Conservation (phyloP, 2,329 filamentous ascomycete species). For the Sporothrix euskadiensis region DNA sequence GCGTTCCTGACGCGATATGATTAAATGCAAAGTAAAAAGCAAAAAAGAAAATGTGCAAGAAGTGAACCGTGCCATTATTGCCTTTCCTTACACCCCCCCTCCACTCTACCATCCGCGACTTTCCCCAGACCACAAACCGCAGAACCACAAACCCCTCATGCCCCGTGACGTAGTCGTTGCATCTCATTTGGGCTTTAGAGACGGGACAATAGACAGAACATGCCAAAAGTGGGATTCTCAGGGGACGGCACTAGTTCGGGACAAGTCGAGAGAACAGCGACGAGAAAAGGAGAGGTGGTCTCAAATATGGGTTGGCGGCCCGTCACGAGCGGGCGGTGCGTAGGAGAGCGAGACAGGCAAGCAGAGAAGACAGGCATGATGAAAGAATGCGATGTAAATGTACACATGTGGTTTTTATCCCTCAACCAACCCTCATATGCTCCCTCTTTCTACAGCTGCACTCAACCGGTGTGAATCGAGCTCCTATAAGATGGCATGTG, state of each 20-base stretch:
- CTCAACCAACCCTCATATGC: too few species aligned
- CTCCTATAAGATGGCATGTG: background rate
- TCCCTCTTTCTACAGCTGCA: background rate
- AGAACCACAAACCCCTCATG: background rate
- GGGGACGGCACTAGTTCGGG: background rate
- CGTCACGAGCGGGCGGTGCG: constrained; percentile 10
- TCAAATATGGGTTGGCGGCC: constrained; percentile 19
- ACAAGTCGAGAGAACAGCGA: background rate
- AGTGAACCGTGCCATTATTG: background rate
- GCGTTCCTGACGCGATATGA: background rate
- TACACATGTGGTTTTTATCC: background rate
- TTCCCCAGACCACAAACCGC: background rate
- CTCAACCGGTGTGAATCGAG: background rate
- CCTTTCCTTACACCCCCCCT: background rate
- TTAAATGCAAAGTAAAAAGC: background rate
- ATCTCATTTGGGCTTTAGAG: background rate
- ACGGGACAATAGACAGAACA: background rate
- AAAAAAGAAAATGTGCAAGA: too few species aligned
- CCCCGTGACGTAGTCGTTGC: constrained; percentile 6
- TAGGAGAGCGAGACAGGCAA: background rate
- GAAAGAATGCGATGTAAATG: background rate
- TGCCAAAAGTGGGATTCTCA: background rate
- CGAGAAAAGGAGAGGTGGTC: background rate
- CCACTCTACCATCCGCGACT: background rate
- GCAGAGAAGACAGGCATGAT: background rate